Conservation (phyloP, 208 protist genomes). For the Wallacemonas sp. region DNA sequence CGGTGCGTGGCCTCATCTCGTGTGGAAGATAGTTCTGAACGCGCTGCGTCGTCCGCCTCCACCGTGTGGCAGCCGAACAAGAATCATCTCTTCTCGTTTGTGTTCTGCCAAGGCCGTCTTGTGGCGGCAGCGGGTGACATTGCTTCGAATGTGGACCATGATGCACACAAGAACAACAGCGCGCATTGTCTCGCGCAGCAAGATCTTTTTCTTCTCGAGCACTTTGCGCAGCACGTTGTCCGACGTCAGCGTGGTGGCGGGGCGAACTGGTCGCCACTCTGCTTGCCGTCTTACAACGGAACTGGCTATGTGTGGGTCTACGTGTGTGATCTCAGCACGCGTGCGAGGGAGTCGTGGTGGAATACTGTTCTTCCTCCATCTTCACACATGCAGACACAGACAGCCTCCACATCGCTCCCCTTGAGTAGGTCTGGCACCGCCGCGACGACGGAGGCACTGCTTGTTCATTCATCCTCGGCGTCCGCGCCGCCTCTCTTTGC, state of each 20-base stretch:
- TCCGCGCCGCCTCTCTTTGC: neutral
- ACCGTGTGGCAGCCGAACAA: neutral
- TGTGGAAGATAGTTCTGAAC: too few species aligned
- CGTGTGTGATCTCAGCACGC: slow-evolving; percentile 35
- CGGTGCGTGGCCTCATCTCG: too few species aligned
- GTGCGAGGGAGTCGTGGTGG: slow-evolving; percentile 23
- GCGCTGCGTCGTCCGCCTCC: too few species aligned
- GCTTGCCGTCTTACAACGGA: slow-evolving; percentile 69
- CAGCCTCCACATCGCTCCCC: neutral
- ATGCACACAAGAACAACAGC: neutral
- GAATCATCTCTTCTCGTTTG: slow-evolving; percentile 54
- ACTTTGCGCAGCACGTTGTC: slow-evolving; percentile 52
- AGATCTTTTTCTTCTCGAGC: slow-evolving; percentile 60
- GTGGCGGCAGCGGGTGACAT: slow-evolving; percentile 30
- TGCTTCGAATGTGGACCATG: neutral
- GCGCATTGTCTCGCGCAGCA: slow-evolving; percentile 37
- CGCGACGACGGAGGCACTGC: neutral
- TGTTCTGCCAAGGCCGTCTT: slow-evolving; percentile 39
- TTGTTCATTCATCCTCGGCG: neutral
- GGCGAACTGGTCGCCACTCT: slow-evolving; percentile 70
- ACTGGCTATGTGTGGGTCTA: slow-evolving; percentile 84
- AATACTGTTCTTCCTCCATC: neutral
- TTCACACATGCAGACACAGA: neutral
- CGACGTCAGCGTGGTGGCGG: slow-evolving; percentile 50
- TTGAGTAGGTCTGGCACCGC: too few species aligned